phyloP scores from a whole-genome alignment of 202 grass and related monocot species.

The Digitaria exilis region DNA sequence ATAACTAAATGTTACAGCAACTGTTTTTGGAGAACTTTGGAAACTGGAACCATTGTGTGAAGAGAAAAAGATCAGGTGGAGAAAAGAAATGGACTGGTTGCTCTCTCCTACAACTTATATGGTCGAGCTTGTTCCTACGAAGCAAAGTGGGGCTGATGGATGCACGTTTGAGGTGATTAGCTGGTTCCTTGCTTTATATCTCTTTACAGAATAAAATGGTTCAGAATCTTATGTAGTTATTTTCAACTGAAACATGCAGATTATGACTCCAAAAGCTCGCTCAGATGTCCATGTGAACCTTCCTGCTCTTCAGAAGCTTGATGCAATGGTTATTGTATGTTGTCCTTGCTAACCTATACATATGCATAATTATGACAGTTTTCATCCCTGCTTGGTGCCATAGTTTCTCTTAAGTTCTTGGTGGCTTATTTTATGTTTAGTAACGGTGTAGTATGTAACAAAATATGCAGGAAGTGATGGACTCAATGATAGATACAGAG shows the following conservation, averaged over 20 bases:
- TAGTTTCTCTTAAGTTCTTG: background rate
- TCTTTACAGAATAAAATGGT: background rate
- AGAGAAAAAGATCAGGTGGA: constrained; percentile 85
- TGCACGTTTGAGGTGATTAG: constrained; percentile 69
- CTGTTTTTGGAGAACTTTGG: constrained; percentile 96
- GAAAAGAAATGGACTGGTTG: constrained; percentile 96
- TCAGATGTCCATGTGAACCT: constrained; percentile 96
- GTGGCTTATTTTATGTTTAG: constrained; percentile 24
- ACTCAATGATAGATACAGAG: constrained; percentile 83
- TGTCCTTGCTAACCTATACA: background rate
- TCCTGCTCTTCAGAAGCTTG: constrained; percentile 96
- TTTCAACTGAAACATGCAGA: constrained; percentile 50
- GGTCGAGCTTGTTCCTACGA: constrained; percentile 91
- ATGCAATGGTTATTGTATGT: constrained; percentile 94
- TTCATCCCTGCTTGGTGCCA: background rate
- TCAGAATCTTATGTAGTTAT: background rate
- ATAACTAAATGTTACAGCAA: constrained; percentile 45
- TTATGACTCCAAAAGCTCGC: constrained; percentile 95
- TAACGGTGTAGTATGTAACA: constrained; percentile 13
- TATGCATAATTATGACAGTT: background rate
- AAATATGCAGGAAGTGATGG: constrained; percentile 78
- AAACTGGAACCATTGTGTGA: constrained; percentile 88
- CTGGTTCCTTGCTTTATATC: background rate
- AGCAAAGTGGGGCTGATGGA: constrained; percentile 85
- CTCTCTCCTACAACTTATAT: constrained; percentile 94